A percentile compares a stretch with the other conserved stretches of the same genome.
phyloP scores from a whole-genome alignment of 163 green algal genomes.

The Chloroidium sp. region DNA sequence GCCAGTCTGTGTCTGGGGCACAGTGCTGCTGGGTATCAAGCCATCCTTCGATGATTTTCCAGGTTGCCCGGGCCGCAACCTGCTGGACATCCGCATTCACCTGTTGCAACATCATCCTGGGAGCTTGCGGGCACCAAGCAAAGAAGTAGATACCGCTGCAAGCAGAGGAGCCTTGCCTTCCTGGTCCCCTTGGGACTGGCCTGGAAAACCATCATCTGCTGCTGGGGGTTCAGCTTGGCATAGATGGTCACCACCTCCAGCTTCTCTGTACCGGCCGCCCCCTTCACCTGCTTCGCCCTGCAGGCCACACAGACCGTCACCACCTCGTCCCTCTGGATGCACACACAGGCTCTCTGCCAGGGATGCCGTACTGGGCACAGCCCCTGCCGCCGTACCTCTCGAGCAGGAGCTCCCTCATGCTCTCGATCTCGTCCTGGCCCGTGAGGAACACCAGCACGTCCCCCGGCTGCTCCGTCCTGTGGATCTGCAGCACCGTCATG shows the following conservation, averaged over 20 bases:
- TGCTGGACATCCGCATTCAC: too few relatives aligned
- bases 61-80: too few relatives aligned
- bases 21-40: too few relatives aligned
- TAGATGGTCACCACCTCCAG: conserved; percentile 69
- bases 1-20: too few relatives aligned
- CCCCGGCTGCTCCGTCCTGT: conserved; percentile 59
- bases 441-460: conserved; percentile 93
- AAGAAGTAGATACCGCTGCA: too few relatives aligned
- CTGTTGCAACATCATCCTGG: too few relatives aligned
- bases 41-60: too few relatives aligned
- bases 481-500: conserved; percentile 66
- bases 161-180: conserved; percentile 33
- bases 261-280: too few relatives aligned
- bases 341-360: background rate
- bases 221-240: conserved; percentile 68
- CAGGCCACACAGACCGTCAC: background rate
- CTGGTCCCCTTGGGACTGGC: conserved; percentile 41
- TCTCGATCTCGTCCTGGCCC: conserved; percentile 78
- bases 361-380: background rate
- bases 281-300: background rate
- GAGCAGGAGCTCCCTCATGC: conserved; percentile 51
- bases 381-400: background rate
- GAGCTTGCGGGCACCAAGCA: too few relatives aligned
- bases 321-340: background rate
- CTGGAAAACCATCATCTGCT: conserved; percentile 75